Evolutionary conservation across 2,329 filamentous ascomycete species (phyloP).

Genomic region (Ciborinia camelliae): DNA sequence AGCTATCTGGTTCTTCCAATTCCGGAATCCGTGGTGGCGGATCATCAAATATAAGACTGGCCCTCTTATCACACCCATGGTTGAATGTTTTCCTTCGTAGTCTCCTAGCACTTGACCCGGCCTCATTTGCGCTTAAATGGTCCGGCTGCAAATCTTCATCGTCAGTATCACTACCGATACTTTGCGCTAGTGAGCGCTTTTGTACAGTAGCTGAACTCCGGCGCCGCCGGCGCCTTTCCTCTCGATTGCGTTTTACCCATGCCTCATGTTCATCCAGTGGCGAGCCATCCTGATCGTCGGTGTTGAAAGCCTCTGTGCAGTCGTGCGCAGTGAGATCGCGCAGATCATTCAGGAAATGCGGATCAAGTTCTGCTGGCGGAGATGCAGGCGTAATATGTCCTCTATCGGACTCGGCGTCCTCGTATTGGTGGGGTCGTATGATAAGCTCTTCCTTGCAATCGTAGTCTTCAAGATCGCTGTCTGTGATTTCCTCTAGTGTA

Average conservation of each 20-base stretch:
- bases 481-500: constrained; percentile 35
- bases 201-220: constrained; percentile 34
- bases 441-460: constrained; percentile 34
- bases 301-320: neutral
- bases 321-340: constrained; percentile 29
- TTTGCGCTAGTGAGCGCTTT: constrained; percentile 36
- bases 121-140: constrained; percentile 35
- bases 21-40: constrained; percentile 37
- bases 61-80: constrained; percentile 28
- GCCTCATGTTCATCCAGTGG: constrained; percentile 28
- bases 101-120: constrained; percentile 36
- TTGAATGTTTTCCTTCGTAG: constrained; percentile 32
- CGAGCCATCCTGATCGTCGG: constrained; percentile 19
- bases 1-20: constrained; percentile 37
- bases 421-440: constrained; percentile 36
- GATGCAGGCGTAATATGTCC: constrained; percentile 26
- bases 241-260: constrained; percentile 29
- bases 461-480: constrained; percentile 33
- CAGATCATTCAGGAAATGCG: constrained; percentile 24
- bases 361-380: constrained; percentile 26
- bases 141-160: constrained; percentile 37
- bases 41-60: constrained; percentile 38
- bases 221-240: constrained; percentile 33
- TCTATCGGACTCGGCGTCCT: constrained; percentile 36
- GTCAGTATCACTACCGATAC: constrained; percentile 38